Conservation (phyloP, 2,329 filamentous ascomycete genomes). For the Talaromyces marneffei region DNA sequence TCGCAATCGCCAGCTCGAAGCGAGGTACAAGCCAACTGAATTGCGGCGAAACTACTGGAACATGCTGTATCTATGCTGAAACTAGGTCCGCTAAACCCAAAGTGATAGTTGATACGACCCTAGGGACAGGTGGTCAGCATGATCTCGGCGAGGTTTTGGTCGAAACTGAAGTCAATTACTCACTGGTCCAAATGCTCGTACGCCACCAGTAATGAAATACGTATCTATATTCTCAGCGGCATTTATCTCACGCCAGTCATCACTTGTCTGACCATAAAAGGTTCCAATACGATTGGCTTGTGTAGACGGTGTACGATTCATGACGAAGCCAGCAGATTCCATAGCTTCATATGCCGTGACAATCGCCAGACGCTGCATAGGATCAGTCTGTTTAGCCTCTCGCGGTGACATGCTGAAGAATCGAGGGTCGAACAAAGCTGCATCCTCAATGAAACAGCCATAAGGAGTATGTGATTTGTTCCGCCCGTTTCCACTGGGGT, state of each 20-base stretch:
- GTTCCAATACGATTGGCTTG: neutral
- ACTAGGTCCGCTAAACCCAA: neutral
- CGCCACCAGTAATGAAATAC: conserved; percentile 57
- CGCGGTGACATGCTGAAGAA: neutral
- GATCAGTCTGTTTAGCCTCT: neutral
- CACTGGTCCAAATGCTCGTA: conserved; percentile 50
- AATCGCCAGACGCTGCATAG: neutral
- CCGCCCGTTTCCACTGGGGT: neutral
- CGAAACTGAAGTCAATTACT: too few relatives aligned
- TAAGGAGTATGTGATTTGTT: neutral
- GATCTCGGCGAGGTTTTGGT: too few relatives aligned
- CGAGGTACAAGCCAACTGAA: neutral
- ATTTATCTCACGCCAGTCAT: conserved; percentile 61
- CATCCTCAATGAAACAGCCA: neutral
- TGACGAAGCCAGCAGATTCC: neutral
- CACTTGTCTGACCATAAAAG: conserved; percentile 56
- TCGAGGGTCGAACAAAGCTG: neutral
- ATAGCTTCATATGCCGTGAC: neutral
- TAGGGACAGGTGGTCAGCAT: too few relatives aligned
- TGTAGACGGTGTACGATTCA: neutral
- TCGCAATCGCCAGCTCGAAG: neutral
- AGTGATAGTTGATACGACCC: neutral
- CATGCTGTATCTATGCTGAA: conserved; percentile 5
- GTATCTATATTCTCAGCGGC: conserved; percentile 63
- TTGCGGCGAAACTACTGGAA: neutral